Percentiles rank a stretch among this genome's conserved stretches.
These are phyloP conservation scores for Penicillium mononematosum DNA, from an alignment of 495 filamentous ascomycete species.

Conservation along the genomic window DNA sequence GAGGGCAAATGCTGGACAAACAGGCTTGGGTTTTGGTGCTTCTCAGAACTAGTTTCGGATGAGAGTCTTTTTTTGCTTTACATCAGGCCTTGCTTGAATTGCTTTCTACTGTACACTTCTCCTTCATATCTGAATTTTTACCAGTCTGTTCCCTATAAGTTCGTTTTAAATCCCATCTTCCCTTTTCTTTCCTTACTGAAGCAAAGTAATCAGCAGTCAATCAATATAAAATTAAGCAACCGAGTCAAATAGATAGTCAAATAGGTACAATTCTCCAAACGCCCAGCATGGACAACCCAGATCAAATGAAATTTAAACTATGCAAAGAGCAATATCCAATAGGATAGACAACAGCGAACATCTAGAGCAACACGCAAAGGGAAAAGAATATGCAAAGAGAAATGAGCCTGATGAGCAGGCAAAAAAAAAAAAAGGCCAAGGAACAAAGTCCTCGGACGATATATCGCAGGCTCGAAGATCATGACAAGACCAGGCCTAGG, in stretches of 20 bases:
- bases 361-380: background rate
- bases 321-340: slow-evolving; percentile 6
- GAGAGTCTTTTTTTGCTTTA: slow-evolving; percentile 6
- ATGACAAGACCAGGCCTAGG: slow-evolving; percentile 10
- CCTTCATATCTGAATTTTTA: background rate
- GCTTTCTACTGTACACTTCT: background rate
- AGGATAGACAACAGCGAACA: slow-evolving; percentile 5
- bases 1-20: background rate
- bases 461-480: slow-evolving; percentile 30
- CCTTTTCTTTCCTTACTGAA: background rate
- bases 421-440: background rate
- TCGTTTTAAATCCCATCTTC: background rate
- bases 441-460: background rate
- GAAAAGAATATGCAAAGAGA: slow-evolving; percentile 1
- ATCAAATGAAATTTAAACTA: background rate
- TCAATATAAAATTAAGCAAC: slow-evolving; percentile 2
- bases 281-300: slow-evolving; percentile 9
- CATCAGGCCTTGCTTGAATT: background rate
- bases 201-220: background rate
- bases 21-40: slow-evolving; percentile 7
- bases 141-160: background rate
- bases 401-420: background rate
- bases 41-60: slow-evolving; percentile 10
- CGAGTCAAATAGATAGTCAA: slow-evolving; percentile 1
- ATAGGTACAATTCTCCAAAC: slow-evolving; percentile 14